These are phyloP conservation scores for Penicillium malachiteum DNA, from an alignment of 495 filamentous ascomycete species.

Conservation along the genomic window DNA sequence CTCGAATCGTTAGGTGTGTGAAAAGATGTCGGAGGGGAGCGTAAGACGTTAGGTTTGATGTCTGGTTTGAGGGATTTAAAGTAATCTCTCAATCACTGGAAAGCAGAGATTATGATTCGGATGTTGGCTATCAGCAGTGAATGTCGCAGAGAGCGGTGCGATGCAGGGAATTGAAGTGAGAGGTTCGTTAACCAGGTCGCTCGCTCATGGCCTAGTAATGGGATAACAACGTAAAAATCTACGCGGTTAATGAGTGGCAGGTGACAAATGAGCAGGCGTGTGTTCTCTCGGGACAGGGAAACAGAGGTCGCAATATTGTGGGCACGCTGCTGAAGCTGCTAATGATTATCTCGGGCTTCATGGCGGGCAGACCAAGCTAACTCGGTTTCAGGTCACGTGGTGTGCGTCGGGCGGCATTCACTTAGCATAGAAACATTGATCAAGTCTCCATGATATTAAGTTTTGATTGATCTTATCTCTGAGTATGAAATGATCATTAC, in stretches of 20 bases:
- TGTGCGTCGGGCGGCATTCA: not conserved
- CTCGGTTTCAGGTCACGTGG: not conserved
- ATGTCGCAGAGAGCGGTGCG: constrained; percentile 1
- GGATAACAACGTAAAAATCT: constrained; percentile 1
- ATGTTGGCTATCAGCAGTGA: not conserved
- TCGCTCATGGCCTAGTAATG: constrained; percentile 22
- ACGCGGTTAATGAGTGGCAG: constrained; percentile 5
- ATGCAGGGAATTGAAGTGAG: constrained; percentile 15
- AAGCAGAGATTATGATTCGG: no score
- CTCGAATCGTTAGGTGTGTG: no score
- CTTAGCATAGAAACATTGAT: no score
- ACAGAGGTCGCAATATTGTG: constrained; percentile 16
- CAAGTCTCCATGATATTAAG: no score
- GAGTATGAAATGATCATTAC: no score
- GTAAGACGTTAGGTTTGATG: no score
- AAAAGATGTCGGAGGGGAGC: no score
- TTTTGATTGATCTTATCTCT: no score
- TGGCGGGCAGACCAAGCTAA: constrained; percentile 2
- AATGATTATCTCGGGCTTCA: constrained; percentile 6
- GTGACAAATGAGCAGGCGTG: constrained; percentile 5
- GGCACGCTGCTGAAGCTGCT: constrained; percentile 15
- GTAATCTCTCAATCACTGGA: no score
- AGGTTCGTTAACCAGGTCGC: constrained; percentile 11
- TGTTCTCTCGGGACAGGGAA: constrained; percentile 11
- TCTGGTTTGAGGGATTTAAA: not conserved